Evolutionary conservation across 352 stramenopile species (phyloP).

Genomic region (Aphanomyces euteiches): DNA sequence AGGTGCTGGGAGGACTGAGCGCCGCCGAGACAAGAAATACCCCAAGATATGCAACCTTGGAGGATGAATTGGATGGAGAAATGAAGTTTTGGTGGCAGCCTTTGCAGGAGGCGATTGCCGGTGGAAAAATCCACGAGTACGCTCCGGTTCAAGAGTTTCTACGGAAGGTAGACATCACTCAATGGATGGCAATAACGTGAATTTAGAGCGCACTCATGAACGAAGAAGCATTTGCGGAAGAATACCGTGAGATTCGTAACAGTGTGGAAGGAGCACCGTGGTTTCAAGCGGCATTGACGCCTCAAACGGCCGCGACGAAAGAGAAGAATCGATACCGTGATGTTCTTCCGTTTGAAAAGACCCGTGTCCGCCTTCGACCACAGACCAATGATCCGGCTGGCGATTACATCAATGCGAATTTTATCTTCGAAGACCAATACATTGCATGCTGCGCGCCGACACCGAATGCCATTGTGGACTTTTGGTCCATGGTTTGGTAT

Average conservation of each 20-base stretch:
- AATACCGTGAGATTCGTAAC: conserved; percentile 62
- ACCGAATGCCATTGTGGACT: conserved; percentile 58
- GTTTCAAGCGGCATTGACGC: conserved; percentile 50
- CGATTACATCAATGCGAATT: conserved; percentile 33
- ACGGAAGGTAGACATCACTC: neutral
- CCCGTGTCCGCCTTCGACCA: conserved; percentile 51
- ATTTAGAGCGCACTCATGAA: conserved; percentile 18
- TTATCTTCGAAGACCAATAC: conserved; percentile 36
- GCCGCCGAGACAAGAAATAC: neutral
- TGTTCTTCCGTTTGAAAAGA: conserved; percentile 70
- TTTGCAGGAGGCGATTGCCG: neutral
- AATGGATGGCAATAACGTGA: neutral
- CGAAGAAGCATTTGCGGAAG: conserved; percentile 35
- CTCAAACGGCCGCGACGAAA: conserved; percentile 63
- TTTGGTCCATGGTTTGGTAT: conserved; percentile 83
- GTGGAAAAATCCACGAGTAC: neutral
- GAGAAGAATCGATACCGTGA: conserved; percentile 75
- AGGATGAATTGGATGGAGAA: neutral
- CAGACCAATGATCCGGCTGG: conserved; percentile 13
- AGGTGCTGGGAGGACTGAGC: neutral
- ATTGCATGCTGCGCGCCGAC: conserved; percentile 75
- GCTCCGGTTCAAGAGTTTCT: conserved; percentile 17
- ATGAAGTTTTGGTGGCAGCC: conserved; percentile 25
- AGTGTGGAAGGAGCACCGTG: conserved; percentile 54
- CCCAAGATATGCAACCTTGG: conserved; percentile 1